Conservation (phyloP, 139 green algal genomes). For the Chlorella ohadii region DNA sequence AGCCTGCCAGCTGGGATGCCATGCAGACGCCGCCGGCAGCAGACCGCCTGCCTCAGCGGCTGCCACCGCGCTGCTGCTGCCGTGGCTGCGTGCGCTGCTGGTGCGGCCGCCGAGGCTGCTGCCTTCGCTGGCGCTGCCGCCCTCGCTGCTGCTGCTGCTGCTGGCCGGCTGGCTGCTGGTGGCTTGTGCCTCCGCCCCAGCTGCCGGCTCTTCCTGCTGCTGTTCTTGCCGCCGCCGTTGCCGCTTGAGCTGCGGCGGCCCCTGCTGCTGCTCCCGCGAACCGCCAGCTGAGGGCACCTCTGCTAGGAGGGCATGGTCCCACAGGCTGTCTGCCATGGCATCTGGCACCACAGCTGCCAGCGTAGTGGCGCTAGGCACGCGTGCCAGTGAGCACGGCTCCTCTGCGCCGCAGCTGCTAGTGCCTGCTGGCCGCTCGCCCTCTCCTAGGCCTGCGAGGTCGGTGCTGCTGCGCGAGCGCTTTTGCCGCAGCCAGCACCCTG, state of each 20-base stretch:
- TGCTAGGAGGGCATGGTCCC: constrained; percentile 34
- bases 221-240: neutral
- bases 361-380: neutral
- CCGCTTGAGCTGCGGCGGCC: neutral
- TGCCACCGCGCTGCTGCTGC: neutral
- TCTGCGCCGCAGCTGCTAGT: constrained; percentile 13
- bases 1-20: constrained; percentile 3
- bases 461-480: constrained; percentile 17
- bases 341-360: neutral
- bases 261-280: neutral
- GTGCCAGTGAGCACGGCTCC: neutral
- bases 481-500: constrained; percentile 36
- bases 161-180: no score
- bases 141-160: neutral
- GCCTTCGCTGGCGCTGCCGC: neutral
- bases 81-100: neutral
- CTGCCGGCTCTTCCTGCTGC: no score
- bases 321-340: constrained; percentile 17
- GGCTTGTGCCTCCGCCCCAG: no score
- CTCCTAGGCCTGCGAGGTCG: neutral
- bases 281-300: neutral
- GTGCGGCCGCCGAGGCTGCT: neutral
- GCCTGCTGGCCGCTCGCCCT: neutral
- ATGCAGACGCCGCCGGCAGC: neutral
- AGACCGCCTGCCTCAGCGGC: neutral